These are phyloP conservation scores for Fusarium heterosporum DNA, from an alignment of 2,329 filamentous ascomycete genomes.

Conservation along the genomic window DNA sequence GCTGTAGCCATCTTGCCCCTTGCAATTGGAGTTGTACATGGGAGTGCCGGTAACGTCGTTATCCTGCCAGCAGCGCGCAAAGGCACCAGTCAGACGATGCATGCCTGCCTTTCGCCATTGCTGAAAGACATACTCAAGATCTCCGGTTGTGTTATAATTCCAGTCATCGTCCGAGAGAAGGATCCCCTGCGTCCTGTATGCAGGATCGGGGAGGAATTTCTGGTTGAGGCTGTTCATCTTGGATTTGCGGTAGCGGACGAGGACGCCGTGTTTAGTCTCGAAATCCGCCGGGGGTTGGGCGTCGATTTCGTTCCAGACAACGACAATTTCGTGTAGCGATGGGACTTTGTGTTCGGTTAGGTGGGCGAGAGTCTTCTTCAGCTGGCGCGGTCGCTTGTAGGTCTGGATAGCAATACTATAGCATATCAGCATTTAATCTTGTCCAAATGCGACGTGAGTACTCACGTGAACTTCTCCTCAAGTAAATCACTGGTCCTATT, in stretches of 20 bases:
- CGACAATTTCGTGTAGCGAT: constrained; percentile 51
- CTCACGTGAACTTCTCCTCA: constrained; percentile 51
- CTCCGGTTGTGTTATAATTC: constrained; percentile 49
- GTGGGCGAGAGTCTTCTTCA: constrained; percentile 47
- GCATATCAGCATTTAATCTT: not conserved
- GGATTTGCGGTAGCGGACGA: constrained; percentile 50
- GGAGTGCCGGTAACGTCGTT: constrained; percentile 36
- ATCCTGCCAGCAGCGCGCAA: constrained; percentile 49
- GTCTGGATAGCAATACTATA: constrained; percentile 52
- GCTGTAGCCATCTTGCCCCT: constrained; percentile 44
- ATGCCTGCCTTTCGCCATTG: constrained; percentile 51
- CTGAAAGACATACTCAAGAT: constrained; percentile 55
- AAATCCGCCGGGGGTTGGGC: constrained; percentile 44
- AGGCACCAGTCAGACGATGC: constrained; percentile 50
- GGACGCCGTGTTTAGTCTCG: constrained; percentile 41
- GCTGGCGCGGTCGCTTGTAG: constrained; percentile 49
- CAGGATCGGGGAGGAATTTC: constrained; percentile 51
- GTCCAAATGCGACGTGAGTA: fast-evolving
- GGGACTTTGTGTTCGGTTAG: constrained; percentile 48
- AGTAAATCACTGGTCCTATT: constrained; percentile 37
- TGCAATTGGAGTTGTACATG: constrained; percentile 48
- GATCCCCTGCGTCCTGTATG: constrained; percentile 52
- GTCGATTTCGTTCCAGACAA: constrained; percentile 53
- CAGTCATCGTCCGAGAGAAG: constrained; percentile 55
- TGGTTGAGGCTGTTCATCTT: constrained; percentile 51